These are phyloP conservation scores for Diaporthe ilicicola DNA, from an alignment of 2,329 filamentous ascomycete genomes.

Conservation along the genomic window DNA sequence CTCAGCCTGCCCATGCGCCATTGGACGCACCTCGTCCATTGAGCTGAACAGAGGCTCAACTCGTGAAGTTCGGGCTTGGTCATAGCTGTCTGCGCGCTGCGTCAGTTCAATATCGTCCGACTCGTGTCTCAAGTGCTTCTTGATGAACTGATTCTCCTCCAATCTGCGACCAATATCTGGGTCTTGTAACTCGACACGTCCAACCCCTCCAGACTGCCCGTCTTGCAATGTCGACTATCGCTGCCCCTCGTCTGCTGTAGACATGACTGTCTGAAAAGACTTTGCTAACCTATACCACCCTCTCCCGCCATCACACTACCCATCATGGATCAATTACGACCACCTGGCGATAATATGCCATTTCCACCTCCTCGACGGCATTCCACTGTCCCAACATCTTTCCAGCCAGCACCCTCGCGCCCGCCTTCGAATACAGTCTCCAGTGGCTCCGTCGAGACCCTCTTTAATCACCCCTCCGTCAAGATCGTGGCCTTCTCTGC, in stretches of 20 bases:
- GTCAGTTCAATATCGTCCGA: constrained; percentile 29
- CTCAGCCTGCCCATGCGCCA: neutral
- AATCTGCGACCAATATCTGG: constrained; percentile 29
- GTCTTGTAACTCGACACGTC: neutral
- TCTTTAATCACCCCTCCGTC: constrained; percentile 77
- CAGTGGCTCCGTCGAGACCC: constrained; percentile 66
- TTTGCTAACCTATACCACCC: neutral
- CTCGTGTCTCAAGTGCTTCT: constrained; percentile 29
- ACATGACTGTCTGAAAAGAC: constrained; percentile 24
- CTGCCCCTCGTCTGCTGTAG: neutral
- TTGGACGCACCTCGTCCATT: neutral
- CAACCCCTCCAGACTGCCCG: neutral
- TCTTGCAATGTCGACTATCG: constrained; percentile 27
- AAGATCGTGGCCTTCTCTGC: constrained; percentile 70
- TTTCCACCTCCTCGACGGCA: constrained; percentile 39
- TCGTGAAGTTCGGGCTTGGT: constrained; percentile 11
- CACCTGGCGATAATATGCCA: constrained; percentile 13
- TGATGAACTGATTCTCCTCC: constrained; percentile 33
- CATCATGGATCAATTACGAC: constrained; percentile 31
- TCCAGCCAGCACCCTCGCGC: constrained; percentile 48
- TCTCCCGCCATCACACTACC: neutral
- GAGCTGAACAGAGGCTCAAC: neutral
- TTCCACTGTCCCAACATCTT: constrained; percentile 39
- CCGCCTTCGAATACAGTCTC: constrained; percentile 37
- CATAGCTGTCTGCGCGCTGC: constrained; percentile 2